Percentiles rank a stretch among this genome's conserved stretches.
These are phyloP conservation scores for Kodamaea sagamina DNA, from an alignment of 805 yeast genomes.

Conservation along the genomic window DNA sequence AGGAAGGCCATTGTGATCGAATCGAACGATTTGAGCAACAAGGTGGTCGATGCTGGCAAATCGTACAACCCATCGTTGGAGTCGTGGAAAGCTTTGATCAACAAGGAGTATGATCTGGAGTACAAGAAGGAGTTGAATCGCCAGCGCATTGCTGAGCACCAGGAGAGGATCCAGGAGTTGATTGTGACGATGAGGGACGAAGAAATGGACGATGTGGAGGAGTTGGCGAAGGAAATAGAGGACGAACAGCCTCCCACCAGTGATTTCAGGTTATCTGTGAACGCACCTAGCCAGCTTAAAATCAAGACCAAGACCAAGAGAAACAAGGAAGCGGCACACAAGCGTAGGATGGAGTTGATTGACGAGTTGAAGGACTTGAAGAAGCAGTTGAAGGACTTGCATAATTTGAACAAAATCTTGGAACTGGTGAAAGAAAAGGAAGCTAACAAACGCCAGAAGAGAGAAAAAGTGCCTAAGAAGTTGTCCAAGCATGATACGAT, in stretches of 20 bases:
- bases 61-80: slow-evolving; percentile 89
- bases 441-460: slow-evolving; percentile 18
- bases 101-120: slow-evolving; percentile 65
- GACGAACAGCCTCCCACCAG: slow-evolving; percentile 36
- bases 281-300: slow-evolving; percentile 65
- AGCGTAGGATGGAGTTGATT: slow-evolving; percentile 59
- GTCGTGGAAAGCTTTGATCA: slow-evolving; percentile 75
- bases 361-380: slow-evolving; percentile 59
- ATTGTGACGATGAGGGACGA: slow-evolving; percentile 63
- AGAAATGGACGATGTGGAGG: slow-evolving; percentile 47
- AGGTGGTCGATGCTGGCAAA: slow-evolving; percentile 78
- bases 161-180: slow-evolving; percentile 61
- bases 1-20: slow-evolving; percentile 55
- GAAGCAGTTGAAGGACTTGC: slow-evolving; percentile 59
- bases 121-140: slow-evolving; percentile 66
- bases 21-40: slow-evolving; percentile 39
- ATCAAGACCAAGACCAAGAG: slow-evolving; percentile 79
- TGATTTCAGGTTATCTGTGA: slow-evolving; percentile 59
- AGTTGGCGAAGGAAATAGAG: slow-evolving; percentile 40
- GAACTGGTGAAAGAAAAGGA: slow-evolving; percentile 30
- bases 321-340: slow-evolving; percentile 65
- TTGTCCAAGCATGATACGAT: slow-evolving; percentile 46
- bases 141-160: slow-evolving; percentile 60
- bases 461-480: slow-evolving; percentile 32
- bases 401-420: slow-evolving; percentile 25